Conservation (phyloP, 106 monocot species). For the Ottelia alismoides region DNA sequence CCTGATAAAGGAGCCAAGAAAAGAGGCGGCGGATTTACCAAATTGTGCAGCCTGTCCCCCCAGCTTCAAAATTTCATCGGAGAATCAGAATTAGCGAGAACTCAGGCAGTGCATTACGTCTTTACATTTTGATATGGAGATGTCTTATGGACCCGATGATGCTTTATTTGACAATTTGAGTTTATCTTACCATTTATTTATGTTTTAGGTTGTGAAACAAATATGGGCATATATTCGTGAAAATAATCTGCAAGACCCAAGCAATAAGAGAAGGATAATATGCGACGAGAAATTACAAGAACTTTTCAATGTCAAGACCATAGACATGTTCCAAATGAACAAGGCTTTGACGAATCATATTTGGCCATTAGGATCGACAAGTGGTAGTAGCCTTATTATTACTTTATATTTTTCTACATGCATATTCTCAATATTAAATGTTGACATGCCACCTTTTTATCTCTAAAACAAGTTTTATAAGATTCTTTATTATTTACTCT, state of each 20-base stretch:
- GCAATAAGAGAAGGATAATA: conserved; percentile 73
- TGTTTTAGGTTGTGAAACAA: conserved; percentile 76
- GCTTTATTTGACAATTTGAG: background rate
- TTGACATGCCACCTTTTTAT: too few relatives aligned
- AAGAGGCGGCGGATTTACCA: conserved; percentile 74
- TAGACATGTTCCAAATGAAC: conserved; percentile 99
- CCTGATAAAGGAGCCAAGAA: too few relatives aligned
- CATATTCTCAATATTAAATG: too few relatives aligned
- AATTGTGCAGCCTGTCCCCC: conserved; percentile 79
- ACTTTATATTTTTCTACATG: too few relatives aligned
- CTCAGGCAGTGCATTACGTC: conserved; percentile 62
- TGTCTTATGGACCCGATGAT: background rate
- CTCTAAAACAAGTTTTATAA: too few relatives aligned
- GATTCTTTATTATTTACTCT: too few relatives aligned
- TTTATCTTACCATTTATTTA: background rate
- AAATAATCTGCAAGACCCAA: conserved; percentile 83
- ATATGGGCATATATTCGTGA: conserved; percentile 89
- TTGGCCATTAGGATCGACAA: conserved; percentile 59
- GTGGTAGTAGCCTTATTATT: conserved; percentile 22
- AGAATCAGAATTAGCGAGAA: conserved; percentile 77
- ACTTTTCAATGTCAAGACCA: conserved; percentile 72
- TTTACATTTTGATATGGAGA: too few relatives aligned
- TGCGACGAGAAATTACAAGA: conserved; percentile 54
- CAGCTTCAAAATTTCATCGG: conserved; percentile 80
- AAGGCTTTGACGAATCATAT: conserved; percentile 91